These are phyloP conservation scores for Phragmites australis DNA, from an alignment of 176 grass and related monocot species.

Conservation along the genomic window DNA sequence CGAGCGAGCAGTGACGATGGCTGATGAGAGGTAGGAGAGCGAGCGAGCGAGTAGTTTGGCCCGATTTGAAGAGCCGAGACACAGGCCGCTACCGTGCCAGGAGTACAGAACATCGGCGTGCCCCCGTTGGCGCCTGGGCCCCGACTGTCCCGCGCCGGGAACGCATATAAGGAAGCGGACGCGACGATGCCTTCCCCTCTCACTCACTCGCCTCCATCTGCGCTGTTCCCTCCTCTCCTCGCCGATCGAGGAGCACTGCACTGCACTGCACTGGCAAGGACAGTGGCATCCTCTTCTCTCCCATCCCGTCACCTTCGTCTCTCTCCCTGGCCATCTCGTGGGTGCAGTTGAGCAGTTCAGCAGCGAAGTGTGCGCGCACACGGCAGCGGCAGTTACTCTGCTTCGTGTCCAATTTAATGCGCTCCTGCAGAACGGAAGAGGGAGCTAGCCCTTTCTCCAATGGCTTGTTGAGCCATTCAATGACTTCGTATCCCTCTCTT, in stretches of 20 bases:
- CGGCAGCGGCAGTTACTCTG: constrained; percentile 23
- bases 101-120: not conserved
- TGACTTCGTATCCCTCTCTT: constrained; percentile 14
- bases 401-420: constrained; percentile 31
- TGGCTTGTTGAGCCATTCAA: constrained; percentile 37
- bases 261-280: constrained; percentile 38
- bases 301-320: not conserved
- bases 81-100: not conserved
- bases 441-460: not conserved
- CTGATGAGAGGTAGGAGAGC: not conserved
- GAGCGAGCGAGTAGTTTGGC: not conserved
- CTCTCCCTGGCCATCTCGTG: not conserved
- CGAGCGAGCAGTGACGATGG: not conserved
- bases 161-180: not conserved
- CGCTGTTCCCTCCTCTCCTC: not conserved
- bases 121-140: constrained; percentile 19
- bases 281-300: constrained; percentile 28
- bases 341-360: not conserved
- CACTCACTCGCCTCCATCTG: not conserved
- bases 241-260: not conserved
- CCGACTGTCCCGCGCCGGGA: not conserved
- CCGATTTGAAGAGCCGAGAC: not conserved
- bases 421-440: not conserved
- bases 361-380: constrained; percentile 20
- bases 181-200: not conserved